Evolutionary conservation across 768 basidiomycete species (phyloP), one percentile per base, ranked within the genome.

Genomic region (Coprinellus micaceus): DNA sequence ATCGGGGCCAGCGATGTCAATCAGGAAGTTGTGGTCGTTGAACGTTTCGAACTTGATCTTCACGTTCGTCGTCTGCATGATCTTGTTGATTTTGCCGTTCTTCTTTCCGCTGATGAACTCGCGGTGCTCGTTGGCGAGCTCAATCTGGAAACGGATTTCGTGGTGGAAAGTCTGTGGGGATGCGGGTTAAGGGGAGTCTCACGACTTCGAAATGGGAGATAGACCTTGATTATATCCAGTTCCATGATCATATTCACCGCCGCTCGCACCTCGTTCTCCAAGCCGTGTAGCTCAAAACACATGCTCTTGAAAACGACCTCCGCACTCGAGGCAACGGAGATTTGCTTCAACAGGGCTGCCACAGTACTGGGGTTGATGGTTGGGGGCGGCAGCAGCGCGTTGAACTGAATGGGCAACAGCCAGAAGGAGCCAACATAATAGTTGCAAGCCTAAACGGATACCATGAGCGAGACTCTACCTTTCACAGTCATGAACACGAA

Each of bases 91-190:
- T 75, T 99, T 99, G 56, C 96, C 96, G 66, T 98, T 98, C 80
- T 98, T 98, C 80, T 99, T 99, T 43, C 96, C 96, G 55, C 90
- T 91, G 71, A 99, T 97, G 74, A 98, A 99, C 63, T 99, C 96
- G 57, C 95, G 86, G 63, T 98, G 95, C 69, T 99, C 97, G 69
- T 96, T 96, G 41, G 94, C 89, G 4, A 98, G 83, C 72, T 99
- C 97, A 53, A 98, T 93, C 72, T 98, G 95, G 77, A 98, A 98
- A 48, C 94, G 89, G 60, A 98, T 93, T 74, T 99, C 96, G 66
- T 95, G 94, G 64, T 97, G 93, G 78, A 95, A 98, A 37, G 85
- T 77, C 94, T 95, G 61, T 1, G 39, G 5, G 1, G 26, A 41
- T 12, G 30, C 43, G 37, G 28, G 36, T n/a, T 12, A 25, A 24